Base-by-base conservation (phyloP, 768 basidiomycete genomes). In the Crepidotus variabilis region DNA sequence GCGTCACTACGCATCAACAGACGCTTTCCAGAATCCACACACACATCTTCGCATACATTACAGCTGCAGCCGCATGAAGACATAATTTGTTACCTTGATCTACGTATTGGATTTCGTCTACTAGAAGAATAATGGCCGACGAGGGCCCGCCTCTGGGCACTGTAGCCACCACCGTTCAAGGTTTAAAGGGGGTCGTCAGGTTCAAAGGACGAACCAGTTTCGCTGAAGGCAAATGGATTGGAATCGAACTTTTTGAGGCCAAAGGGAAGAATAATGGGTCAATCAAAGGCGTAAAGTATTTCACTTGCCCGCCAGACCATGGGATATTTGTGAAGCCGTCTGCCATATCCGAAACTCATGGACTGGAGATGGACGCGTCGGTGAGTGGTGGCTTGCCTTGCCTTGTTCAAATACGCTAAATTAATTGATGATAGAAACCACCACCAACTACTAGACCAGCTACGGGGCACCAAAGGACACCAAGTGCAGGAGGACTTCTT, bases 251-350 rank as follows among this genome's bases (percentile, higher is more conserved):
- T 47, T 82, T 80, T 55, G 86, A 88, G 63, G 72, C 83, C 7
- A 87, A 83, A 47, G 97, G 97, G 36, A 99, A 98, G 86, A 99
- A 99, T 75, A 92, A 98, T 63, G 97, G 97, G 1, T 82, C 85
- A 1, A 89, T 99, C 7, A 77, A 87, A 34, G 93, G 88, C 14
- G 71, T 84, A 50, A 60, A 71, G 1, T 99, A 98, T 74, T 99
- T 99, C 70, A 77, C 74, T 16, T 98, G 94, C 74, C 81, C 80
- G 64, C 74, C 78, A 48, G 76, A 77, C 28, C 75, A 91, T 74
- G 97, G 97, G 48, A 89, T 98, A 24, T 98, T 99, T 67, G 87
- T 98, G 5, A 79, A 91, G 34, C 84, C 90, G 0, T 88, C 88
- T 65, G 90, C 93, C 69, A 90, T 98, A 60, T 91, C 83, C 67